A percentile compares a stretch with the other conserved stretches of the same genome.
Evolutionary conservation across 208 protist genomes (phyloP).

Genomic region (Trypanosoma congolense): DNA sequence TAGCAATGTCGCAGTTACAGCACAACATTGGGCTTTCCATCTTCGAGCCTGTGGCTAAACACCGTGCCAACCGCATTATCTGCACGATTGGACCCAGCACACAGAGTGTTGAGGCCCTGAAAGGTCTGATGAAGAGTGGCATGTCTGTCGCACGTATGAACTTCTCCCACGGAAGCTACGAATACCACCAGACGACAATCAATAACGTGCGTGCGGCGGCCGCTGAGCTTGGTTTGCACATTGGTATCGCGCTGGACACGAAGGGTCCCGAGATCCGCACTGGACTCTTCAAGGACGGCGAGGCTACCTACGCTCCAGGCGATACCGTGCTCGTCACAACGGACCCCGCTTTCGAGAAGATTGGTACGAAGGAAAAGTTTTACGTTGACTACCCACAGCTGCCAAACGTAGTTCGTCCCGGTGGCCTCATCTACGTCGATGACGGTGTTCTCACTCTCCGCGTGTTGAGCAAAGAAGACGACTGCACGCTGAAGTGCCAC

Average conservation of each 20-base stretch:
- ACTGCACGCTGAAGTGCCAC: constrained; percentile 68
- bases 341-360: constrained; percentile 78
- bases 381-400: constrained; percentile 92
- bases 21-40: constrained; percentile 87
- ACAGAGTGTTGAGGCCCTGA: constrained; percentile 91
- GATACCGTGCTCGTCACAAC: constrained; percentile 86
- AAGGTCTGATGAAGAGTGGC: constrained; percentile 91
- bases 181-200: constrained; percentile 94
- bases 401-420: constrained; percentile 68
- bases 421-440: constrained; percentile 93
- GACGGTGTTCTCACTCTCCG: constrained; percentile 94
- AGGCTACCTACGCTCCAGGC: constrained; percentile 63
- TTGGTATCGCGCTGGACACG: constrained; percentile 96
- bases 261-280: constrained; percentile 97
- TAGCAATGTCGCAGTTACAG: constrained; percentile 75
- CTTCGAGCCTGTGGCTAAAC: constrained; percentile 76
- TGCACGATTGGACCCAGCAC: constrained; percentile 96
- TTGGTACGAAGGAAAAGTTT: constrained; percentile 76
- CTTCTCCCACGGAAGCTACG: constrained; percentile 97
- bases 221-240: constrained; percentile 77
- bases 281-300: constrained; percentile 77
- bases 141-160: constrained; percentile 97
- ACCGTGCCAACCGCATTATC: constrained; percentile 91
- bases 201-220: constrained; percentile 91
- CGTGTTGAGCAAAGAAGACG: constrained; percentile 70